Conservation (phyloP, 23 red algal genomes). For the Gracilaria gracilis region DNA sequence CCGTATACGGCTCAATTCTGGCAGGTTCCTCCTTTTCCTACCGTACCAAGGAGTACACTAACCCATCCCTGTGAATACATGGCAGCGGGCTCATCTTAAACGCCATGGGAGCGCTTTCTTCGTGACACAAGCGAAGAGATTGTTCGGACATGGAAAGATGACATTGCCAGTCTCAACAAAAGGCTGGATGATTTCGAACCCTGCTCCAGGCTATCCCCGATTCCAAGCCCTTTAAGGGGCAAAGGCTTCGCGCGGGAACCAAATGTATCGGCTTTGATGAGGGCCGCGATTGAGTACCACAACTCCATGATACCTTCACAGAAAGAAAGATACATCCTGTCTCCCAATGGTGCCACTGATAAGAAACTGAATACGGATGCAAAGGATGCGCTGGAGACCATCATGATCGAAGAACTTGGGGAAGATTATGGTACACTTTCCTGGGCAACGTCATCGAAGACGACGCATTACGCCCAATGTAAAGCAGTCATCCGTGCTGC, state of each 20-base stretch:
- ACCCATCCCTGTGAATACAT: not conserved
- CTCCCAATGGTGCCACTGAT: not conserved
- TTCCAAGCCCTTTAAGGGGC: conserved; percentile 13
- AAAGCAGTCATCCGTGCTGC: conserved; percentile 15
- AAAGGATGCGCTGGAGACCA: conserved; percentile 6
- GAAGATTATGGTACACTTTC: not conserved
- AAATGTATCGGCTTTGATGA: not conserved
- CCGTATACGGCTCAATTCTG: no score
- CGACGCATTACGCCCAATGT: conserved; percentile 1
- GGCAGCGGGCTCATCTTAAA: not conserved
- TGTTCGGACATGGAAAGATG: not conserved
- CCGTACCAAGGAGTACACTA: no score
- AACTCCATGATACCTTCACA: not conserved
- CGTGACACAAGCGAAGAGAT: conserved; percentile 2
- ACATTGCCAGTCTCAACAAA: not conserved
- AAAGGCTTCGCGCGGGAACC: not conserved
- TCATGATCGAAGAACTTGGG: conserved; percentile 10
- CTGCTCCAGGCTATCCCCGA: not conserved
- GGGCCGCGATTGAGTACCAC: not conserved
- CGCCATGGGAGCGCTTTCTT: not conserved
- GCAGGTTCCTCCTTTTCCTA: no score
- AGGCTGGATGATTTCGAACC: not conserved
- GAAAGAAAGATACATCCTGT: conserved; percentile 11
- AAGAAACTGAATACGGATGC: conserved; percentile 35
- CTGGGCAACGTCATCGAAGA: conserved; percentile 20